These are phyloP conservation scores for Talaromyces pinophilus DNA, from an alignment of 2,329 filamentous ascomycete species.

Conservation along the genomic window DNA sequence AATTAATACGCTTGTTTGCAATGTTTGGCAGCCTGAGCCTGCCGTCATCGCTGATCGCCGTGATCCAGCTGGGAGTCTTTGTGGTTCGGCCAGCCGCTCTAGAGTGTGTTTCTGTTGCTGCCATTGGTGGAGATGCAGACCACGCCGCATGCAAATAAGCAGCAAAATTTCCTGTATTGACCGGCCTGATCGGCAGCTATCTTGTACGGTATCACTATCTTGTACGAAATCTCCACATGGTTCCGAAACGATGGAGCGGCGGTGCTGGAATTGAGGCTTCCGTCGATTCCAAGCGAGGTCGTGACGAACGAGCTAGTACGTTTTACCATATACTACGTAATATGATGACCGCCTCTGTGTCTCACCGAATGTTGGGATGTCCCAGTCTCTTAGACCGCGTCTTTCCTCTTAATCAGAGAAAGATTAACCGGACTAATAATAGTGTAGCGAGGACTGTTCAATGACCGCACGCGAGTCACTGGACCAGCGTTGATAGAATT, in stretches of 20 bases:
- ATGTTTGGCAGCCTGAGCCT: slow-evolving; percentile 9
- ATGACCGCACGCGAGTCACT: background rate
- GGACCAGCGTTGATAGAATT: background rate
- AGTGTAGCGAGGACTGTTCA: slow-evolving; percentile 9
- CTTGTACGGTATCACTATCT: slow-evolving; percentile 12
- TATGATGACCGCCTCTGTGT: background rate
- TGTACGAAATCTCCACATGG: slow-evolving; percentile 16
- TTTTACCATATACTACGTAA: background rate
- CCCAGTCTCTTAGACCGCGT: slow-evolving; percentile 13
- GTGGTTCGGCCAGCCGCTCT: background rate
- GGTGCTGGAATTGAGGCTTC: slow-evolving; percentile 9
- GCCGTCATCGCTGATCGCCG: slow-evolving; percentile 1
- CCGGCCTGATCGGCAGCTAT: slow-evolving; percentile 10
- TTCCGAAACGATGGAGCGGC: slow-evolving; percentile 11
- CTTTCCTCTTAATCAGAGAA: background rate
- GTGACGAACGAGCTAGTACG: slow-evolving; percentile 2
- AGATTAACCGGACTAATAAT: background rate
- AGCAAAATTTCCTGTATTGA: slow-evolving; percentile 19
- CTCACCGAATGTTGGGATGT: slow-evolving; percentile 9
- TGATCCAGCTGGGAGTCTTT: slow-evolving; percentile 1
- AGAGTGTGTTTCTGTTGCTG: background rate
- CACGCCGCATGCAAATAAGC: slow-evolving; percentile 1
- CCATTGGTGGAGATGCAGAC: slow-evolving; percentile 3
- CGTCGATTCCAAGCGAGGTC: slow-evolving; percentile 11
- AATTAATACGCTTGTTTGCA: slow-evolving; percentile 12